Base-by-base conservation (phyloP, 2,329 filamentous ascomycete genomes). In the Beauveria scarabaeidicola region DNA sequence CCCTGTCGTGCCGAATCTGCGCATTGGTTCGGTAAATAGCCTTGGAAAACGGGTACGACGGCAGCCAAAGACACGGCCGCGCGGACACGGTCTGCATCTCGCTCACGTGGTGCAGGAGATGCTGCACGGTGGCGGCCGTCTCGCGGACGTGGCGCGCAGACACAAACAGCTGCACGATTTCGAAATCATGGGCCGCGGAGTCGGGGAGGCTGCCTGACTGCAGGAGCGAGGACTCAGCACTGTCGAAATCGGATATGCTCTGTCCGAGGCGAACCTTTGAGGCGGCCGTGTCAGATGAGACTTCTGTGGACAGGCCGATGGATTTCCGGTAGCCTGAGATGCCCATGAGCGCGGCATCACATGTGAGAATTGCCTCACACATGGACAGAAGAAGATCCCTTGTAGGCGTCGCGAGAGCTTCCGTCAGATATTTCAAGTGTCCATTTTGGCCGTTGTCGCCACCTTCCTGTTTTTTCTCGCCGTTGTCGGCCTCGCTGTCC, bases 1-100 rank as follows among this genome's bases (percentile, higher is more conserved):
- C 82, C 61, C 81, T 74, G 65, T 85, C 82, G 63, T 85, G 82
- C 36, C 81, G 74, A 5, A 84, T 81, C 63, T 83, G 81, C 3
- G 77, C 74, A 64, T 84, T 84, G 6, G 78, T 78, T 38, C 81
- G 73, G 63, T 81, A 76, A 1, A 83, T 59, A 5, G 80, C 74
- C 65, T 84, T 84, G 48, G 66, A 64, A n/a, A 79, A 72, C 0
- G 81, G 79, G 62, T 84, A 84, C 0, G 77, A 79, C 3, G 82
- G 81, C 1, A 78, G 67, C 59, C 81, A 75, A 11, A 83, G 63
- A 5, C 70, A 72, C 59, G 73, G 76, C 62, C 72, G 69, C 59
- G 69, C 69, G 4, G 74, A 71, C 27, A 62, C 67, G 32, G 75
- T 69, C 48, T 78, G 72, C 74, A 83, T 80, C 59, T 76, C 67